These are phyloP conservation scores for Primulina eburnea DNA, from an alignment of 257 asterid genomes.

Conservation along the genomic window DNA sequence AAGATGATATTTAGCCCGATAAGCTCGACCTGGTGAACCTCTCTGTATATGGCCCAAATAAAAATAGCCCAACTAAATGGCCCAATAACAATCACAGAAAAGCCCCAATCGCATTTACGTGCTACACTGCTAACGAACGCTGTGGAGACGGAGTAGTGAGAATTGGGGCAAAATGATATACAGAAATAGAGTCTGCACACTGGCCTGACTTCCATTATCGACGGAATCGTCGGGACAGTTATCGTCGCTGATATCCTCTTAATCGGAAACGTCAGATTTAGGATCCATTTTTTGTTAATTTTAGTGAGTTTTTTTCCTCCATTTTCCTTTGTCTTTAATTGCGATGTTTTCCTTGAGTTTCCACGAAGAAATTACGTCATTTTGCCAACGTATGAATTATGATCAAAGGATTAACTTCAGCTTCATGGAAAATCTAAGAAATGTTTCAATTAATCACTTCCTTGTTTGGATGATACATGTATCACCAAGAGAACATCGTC, in stretches of 20 bases:
- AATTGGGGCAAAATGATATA: slow-evolving; percentile 72
- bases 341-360: background rate
- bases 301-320: background rate
- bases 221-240: slow-evolving; percentile 55
- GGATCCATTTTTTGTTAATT: background rate
- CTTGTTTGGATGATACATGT: background rate
- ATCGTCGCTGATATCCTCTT: slow-evolving; percentile 64
- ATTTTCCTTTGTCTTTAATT: background rate
- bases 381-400: background rate
- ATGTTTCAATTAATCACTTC: background rate
- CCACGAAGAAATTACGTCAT: background rate
- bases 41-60: background rate
- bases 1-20: no score
- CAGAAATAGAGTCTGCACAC: slow-evolving; percentile 81
- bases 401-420: background rate
- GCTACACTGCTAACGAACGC: background rate
- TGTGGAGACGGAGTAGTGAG: background rate
- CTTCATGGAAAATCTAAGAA: background rate
- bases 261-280: slow-evolving; percentile 47
- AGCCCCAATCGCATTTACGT: background rate
- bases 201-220: slow-evolving; percentile 57
- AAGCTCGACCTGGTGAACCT: no score
- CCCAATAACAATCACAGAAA: no score
- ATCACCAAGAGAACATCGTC: background rate
- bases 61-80: background rate